Percentiles rank a stretch among this genome's conserved stretches.
These are phyloP conservation scores for Schizonepeta tenuifolia DNA, from an alignment of 257 asterid species.

Conservation along the genomic window DNA sequence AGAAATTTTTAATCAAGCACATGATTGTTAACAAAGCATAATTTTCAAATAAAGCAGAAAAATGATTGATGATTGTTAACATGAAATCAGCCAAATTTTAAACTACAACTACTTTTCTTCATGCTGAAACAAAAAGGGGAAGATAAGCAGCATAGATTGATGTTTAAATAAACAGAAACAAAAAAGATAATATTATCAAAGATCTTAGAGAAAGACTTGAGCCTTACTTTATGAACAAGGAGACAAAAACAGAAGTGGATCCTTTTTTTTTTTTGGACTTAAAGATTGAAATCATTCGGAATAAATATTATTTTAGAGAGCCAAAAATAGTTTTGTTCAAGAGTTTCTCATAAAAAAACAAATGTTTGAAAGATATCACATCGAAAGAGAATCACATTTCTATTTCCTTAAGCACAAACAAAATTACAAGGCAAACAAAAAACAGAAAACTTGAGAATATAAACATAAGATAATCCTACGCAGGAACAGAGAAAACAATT, in stretches of 20 bases:
- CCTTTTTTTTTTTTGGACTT: not conserved
- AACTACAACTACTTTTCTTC: not conserved
- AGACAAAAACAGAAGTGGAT: not conserved
- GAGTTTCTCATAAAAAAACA: slow-evolving; percentile 13
- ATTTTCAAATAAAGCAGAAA: slow-evolving; percentile 1
- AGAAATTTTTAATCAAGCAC: slow-evolving; percentile 11
- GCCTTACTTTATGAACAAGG: not conserved
- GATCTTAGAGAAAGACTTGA: not conserved
- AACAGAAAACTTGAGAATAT: not conserved
- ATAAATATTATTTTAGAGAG: not conserved
- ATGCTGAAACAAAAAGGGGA: not conserved
- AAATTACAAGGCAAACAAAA: not conserved
- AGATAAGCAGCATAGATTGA: not conserved
- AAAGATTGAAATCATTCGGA: not conserved
- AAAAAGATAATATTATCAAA: too few species aligned
- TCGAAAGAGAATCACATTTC: not conserved
- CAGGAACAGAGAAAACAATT: not conserved
- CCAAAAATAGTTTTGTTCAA: not conserved
- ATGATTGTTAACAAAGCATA: not conserved
- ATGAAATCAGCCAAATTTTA: not conserved
- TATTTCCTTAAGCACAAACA: not conserved
- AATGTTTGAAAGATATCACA: not conserved
- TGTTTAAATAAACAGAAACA: not conserved
- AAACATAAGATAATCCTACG: not conserved
- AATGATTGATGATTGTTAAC: not conserved